A percentile compares a stretch with the other conserved stretches of the same genome.
These are phyloP conservation scores for Boletus semigastroideus DNA, from an alignment of 1,284 basidiomycete species.

Conservation along the genomic window DNA sequence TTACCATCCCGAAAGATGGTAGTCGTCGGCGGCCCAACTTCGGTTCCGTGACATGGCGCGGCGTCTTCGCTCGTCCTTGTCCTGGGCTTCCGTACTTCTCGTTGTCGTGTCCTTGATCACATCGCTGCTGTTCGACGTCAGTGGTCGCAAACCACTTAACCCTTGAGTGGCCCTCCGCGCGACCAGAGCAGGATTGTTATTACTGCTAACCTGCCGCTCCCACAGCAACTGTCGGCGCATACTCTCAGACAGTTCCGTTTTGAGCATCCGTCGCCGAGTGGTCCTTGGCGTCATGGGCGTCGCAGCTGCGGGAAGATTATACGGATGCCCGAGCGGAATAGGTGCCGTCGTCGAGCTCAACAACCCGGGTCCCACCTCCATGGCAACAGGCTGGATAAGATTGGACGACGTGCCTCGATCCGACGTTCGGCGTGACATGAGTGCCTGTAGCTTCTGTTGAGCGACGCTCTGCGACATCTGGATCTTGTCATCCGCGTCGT, in stretches of 20 bases:
- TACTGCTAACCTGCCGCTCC: constrained; percentile 73
- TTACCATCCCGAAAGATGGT: constrained; percentile 66
- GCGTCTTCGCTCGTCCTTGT: constrained; percentile 40
- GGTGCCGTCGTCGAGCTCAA: constrained; percentile 39
- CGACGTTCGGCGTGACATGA: constrained; percentile 44
- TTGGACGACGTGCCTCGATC: constrained; percentile 19
- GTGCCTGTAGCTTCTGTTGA: constrained; percentile 56
- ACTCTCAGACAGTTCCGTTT: constrained; percentile 84
- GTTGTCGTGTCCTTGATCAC: constrained; percentile 15
- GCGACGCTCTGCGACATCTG: constrained; percentile 62
- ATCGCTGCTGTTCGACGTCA: constrained; percentile 36
- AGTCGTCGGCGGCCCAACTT: constrained; percentile 70
- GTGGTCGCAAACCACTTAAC: constrained; percentile 40
- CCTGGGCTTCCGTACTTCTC: constrained; percentile 26
- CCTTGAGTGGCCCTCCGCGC: constrained; percentile 38
- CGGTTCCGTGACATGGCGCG: constrained; percentile 56
- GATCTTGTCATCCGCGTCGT: constrained; percentile 48
- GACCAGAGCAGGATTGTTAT: constrained; percentile 41
- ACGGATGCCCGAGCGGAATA: constrained; percentile 66
- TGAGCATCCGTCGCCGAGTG: constrained; percentile 80
- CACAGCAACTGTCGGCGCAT: constrained; percentile 81
- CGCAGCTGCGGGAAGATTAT: constrained; percentile 68
- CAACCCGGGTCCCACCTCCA: constrained; percentile 12
- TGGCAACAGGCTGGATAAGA: constrained; percentile 17
- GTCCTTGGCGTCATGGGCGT: constrained; percentile 82